These are phyloP conservation scores for Aspergillus cejpii DNA, from an alignment of 2,329 filamentous ascomycete genomes.

Conservation along the genomic window DNA sequence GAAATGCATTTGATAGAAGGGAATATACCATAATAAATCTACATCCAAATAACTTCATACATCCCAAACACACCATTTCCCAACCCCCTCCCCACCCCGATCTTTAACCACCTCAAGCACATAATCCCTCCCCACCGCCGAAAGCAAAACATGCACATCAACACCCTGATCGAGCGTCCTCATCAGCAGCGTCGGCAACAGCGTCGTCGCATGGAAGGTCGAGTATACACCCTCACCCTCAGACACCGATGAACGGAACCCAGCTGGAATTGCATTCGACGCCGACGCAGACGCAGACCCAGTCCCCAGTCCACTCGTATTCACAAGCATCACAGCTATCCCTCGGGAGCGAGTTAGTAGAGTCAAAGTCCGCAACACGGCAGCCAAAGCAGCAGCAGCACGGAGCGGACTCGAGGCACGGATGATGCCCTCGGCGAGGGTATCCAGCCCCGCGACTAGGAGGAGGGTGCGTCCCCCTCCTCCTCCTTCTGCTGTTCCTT, in stretches of 20 bases:
- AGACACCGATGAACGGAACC: not conserved
- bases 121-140: constrained; percentile 18
- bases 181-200: constrained; percentile 28
- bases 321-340: constrained; percentile 34
- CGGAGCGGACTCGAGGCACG: constrained; percentile 33
- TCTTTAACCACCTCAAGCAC: constrained; percentile 39
- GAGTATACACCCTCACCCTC: constrained; percentile 22
- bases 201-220: constrained; percentile 18
- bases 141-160: constrained; percentile 36
- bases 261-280: no score
- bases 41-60: not conserved
- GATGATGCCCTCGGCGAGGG: constrained; percentile 32
- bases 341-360: constrained; percentile 26
- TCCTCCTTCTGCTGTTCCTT: not conserved
- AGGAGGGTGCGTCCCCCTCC: constrained; percentile 8
- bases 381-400: constrained; percentile 29
- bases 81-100: constrained; percentile 29
- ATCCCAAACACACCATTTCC: constrained; percentile 35
- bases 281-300: not conserved
- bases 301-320: constrained; percentile 29
- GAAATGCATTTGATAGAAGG: constrained; percentile 10
- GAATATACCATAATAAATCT: not conserved
- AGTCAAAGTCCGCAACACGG: constrained; percentile 30
- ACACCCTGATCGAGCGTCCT: constrained; percentile 36
- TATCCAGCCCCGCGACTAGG: constrained; percentile 35